Evolutionary conservation across 176 grass and related monocot genomes (phyloP), one percentile per base, ranked within the genome.

Genomic region (Otatea glauca): DNA sequence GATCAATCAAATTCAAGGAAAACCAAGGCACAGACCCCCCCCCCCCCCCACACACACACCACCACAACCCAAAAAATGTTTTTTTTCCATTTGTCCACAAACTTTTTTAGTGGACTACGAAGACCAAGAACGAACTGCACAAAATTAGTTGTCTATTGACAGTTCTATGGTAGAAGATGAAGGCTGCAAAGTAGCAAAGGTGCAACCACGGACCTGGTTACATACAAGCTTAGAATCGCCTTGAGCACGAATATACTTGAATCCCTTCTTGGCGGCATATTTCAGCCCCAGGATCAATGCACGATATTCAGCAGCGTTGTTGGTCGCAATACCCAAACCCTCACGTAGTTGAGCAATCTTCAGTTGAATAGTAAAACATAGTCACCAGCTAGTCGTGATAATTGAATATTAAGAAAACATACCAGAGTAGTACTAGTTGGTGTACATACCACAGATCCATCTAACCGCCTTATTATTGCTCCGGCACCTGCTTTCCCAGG

Each of bases 271-370:
- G 61, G 85, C 24, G 20, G 96, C 96, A 86, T 85, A 92, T 88
- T 84, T 93, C 70, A 98, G 37, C 23, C 96, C 96, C 77, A 98
- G 89, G 90, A 98, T 79, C 86, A 98, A 85, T 83, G 93, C 92
- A 77, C 83, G 91, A 43, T 98, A 98, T 87, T 95, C 93, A 83
- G 96, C 91, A 81, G 89, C 93, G 10, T 98, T 95, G 72, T 67
- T 75, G 43, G 96, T 98, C 38, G 45, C 89, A 67, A 49, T 47
- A 41, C 96, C 96, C 92, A 95, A 90, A 50, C 96, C 96, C 90
- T 98, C 91, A 72, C 93, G 80, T 47, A 98, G 77, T 75, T 85
- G 89, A 72, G 85, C 92, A 85, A 98, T 90, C 96, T 98, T 67
- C 29, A 74, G 21, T 79, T 35, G 16, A 78, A 78, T 64, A 82